A percentile compares a stretch with the other conserved stretches of the same genome.
Evolutionary conservation across 805 yeast genomes (phyloP).

Genomic region (Cyberlindnera petersonii): DNA sequence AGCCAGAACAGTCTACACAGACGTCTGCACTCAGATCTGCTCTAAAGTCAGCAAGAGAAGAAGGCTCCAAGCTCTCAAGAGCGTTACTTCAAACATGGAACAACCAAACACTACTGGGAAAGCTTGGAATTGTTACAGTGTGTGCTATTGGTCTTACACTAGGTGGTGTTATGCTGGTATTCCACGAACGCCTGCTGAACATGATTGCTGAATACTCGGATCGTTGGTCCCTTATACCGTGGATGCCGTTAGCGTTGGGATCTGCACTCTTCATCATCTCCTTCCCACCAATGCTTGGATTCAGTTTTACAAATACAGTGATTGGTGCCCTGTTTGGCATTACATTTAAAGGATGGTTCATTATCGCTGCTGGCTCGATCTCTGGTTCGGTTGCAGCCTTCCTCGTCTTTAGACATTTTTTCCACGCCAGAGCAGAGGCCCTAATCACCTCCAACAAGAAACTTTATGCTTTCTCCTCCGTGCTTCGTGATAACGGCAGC

Average conservation of each 20-base stretch:
- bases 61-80: conserved; percentile 4
- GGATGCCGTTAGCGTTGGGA: conserved; percentile 46
- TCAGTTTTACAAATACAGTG: conserved; percentile 59
- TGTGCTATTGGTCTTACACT: conserved; percentile 1
- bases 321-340: conserved; percentile 85
- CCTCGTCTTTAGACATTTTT: conserved; percentile 54
- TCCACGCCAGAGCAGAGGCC: conserved; percentile 54
- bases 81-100: conserved; percentile 11
- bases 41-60: conserved; percentile 4
- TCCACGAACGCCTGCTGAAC: conserved; percentile 19
- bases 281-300: conserved; percentile 91
- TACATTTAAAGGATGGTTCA: conserved; percentile 67
- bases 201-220: conserved; percentile 25
- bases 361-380: conserved; percentile 65
- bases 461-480: conserved; percentile 70
- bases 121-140: conserved; percentile 4
- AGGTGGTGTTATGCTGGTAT: conserved; percentile 14
- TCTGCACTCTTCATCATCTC: conserved; percentile 58
- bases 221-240: conserved; percentile 19
- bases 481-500: conserved; percentile 66
- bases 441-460: conserved; percentile 58
- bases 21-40: too few relatives aligned
- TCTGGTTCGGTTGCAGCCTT: conserved; percentile 77
- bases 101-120: conserved; percentile 18
- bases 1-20: conserved; percentile 2